Evolutionary conservation across 495 filamentous ascomycete species (phyloP).

Genomic region (Neurospora sp.): DNA sequence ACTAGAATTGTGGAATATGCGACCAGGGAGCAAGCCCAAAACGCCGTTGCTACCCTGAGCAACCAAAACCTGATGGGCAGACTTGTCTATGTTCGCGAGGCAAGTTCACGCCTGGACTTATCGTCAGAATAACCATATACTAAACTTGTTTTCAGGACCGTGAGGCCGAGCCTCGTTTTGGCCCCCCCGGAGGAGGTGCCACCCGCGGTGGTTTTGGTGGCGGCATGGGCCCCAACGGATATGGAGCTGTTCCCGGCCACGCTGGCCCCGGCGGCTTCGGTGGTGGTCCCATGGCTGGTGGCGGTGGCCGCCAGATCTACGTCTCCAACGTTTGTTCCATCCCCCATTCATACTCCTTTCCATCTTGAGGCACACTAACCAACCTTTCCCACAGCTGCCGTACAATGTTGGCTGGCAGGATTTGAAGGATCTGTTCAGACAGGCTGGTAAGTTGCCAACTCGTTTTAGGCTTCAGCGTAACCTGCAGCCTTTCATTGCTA

Average conservation of each 20-base stretch:
- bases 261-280: slow-evolving; percentile 32
- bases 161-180: slow-evolving; percentile 91
- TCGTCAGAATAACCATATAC: neutral
- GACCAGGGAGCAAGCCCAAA: slow-evolving; percentile 96
- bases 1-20: slow-evolving; percentile 99
- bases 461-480: neutral
- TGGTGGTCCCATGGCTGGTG: slow-evolving; percentile 34
- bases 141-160: slow-evolving; percentile 54
- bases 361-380: slow-evolving; percentile 23
- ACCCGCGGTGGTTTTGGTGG: slow-evolving; percentile 56
- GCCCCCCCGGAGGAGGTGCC: slow-evolving; percentile 44
- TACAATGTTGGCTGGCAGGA: slow-evolving; percentile 99
- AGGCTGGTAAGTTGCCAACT: slow-evolving; percentile 66
- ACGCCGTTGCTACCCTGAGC: slow-evolving; percentile 94
- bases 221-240: slow-evolving; percentile 32
- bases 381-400: slow-evolving; percentile 57
- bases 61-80: slow-evolving; percentile 98
- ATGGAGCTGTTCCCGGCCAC: slow-evolving; percentile 33
- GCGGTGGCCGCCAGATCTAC: slow-evolving; percentile 76
- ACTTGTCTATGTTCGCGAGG: slow-evolving; percentile 96
- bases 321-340: slow-evolving; percentile 87
- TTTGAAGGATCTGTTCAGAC: slow-evolving; percentile 96
- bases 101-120: slow-evolving; percentile 32
- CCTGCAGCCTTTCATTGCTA: neutral
- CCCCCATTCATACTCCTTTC: slow-evolving; percentile 15